Evolutionary conservation across 352 stramenopile species (phyloP).

Genomic region (Phytophthora ramorum): DNA sequence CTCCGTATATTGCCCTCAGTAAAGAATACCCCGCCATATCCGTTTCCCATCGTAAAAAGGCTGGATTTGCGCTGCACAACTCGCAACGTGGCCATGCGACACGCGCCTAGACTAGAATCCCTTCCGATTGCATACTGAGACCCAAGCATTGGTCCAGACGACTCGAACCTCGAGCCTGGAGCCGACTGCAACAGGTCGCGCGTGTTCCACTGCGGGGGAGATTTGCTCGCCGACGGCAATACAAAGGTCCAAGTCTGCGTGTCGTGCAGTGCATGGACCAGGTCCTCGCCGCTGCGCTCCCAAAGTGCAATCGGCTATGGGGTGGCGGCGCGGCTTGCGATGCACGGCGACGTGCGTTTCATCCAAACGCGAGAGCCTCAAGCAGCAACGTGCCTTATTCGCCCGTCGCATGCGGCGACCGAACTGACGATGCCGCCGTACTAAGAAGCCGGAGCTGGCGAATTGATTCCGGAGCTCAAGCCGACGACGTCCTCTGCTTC

Average conservation of each 20-base stretch:
- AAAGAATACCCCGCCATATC: neutral
- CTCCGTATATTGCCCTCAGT: neutral
- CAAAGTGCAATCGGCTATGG: slow-evolving; percentile 19
- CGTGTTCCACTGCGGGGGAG: too few relatives aligned
- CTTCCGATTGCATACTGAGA: slow-evolving; percentile 7
- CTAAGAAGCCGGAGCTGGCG: slow-evolving; percentile 25
- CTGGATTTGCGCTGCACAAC: neutral
- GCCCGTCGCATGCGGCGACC: slow-evolving; percentile 13
- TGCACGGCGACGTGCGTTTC: neutral
- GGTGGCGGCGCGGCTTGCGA: slow-evolving; percentile 3
- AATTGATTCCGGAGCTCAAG: slow-evolving; percentile 7
- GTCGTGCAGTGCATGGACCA: too few relatives aligned
- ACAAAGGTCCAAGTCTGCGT: too few relatives aligned
- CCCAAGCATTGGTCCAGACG: neutral
- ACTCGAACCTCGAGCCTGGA: slow-evolving; percentile 1
- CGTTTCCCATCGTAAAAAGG: neutral
- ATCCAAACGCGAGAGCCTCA: slow-evolving; percentile 11
- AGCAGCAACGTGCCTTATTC: slow-evolving; percentile 9
- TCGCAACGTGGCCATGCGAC: slow-evolving; percentile 12
- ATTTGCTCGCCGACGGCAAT: too few relatives aligned
- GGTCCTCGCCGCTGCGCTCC: neutral
- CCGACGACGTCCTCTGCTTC: slow-evolving; percentile 24
- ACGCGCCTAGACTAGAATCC: slow-evolving; percentile 17
- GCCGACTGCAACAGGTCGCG: too few relatives aligned
- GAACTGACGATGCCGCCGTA: slow-evolving; percentile 17